Conservation (phyloP, 2,329 filamentous ascomycete genomes). For the Paecilomyces fulvus region DNA sequence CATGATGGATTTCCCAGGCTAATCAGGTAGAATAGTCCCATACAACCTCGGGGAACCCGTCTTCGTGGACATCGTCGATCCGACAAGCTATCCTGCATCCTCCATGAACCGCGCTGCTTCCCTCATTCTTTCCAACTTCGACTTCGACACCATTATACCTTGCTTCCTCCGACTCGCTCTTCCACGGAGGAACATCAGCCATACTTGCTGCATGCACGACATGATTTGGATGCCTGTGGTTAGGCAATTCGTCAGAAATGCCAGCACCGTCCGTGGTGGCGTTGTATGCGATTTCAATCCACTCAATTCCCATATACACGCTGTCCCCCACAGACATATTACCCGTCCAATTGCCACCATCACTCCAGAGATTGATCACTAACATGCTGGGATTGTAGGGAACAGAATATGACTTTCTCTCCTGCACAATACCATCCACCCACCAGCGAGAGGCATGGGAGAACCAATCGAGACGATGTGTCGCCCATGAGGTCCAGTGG, state of each 20-base stretch:
- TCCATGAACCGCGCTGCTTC: not conserved
- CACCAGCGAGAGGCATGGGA: slow-evolving; percentile 28
- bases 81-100: slow-evolving; percentile 9
- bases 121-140: not conserved
- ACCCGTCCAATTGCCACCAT: slow-evolving; percentile 34
- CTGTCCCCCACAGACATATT: slow-evolving; percentile 30
- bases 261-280: slow-evolving; percentile 11
- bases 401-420: slow-evolving; percentile 27
- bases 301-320: slow-evolving; percentile 33
- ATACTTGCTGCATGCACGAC: not conserved
- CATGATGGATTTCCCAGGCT: not conserved
- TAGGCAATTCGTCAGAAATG: slow-evolving; percentile 1
- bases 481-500: slow-evolving; percentile 33
- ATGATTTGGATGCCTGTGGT: slow-evolving; percentile 5
- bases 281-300: slow-evolving; percentile 36
- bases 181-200: not conserved
- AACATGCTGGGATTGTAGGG: slow-evolving; percentile 29
- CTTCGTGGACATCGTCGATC: slow-evolving; percentile 8
- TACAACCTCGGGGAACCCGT: slow-evolving; percentile 9
- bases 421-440: slow-evolving; percentile 21
- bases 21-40: slow-evolving; percentile 2
- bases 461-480: slow-evolving; percentile 36
- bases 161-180: not conserved
- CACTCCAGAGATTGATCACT: slow-evolving; percentile 36
- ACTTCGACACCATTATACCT: not conserved